Base-by-base conservation (phyloP, 352 stramenopile genomes). In the Plasmopara halstedii region DNA sequence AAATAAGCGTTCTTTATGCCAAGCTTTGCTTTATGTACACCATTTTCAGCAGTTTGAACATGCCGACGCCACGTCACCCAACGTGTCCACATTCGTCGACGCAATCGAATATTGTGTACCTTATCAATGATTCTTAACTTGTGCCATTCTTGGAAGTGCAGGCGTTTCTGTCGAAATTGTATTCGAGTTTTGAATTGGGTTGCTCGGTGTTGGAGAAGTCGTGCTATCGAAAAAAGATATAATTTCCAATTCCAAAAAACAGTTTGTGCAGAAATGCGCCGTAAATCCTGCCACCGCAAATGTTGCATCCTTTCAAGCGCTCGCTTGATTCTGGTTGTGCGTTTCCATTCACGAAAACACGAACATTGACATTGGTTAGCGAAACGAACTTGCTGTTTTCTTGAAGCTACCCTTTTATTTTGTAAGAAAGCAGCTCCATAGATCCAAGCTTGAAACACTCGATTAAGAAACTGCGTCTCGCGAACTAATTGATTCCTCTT, bases 171-270 rank as follows among this genome's bases (percentile, higher is more conserved):
- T 34, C 47, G 46, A 1, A 11, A 21, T 27, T 61, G 32, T 21
- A 51, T 29, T 25, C 21, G 17, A 3, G 17, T 17, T 6, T 25
- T 14, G 19, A 82, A 48, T 3, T 37, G 23, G 10, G 15, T 11
- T 6, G 47, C 43, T 43, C 42, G 52, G 15, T 54, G 49, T 23
- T 49, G 53, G 13, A 52, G 17, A 9, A 67, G 70, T 8, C 77
- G 53, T 4, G 62, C 65, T 13, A 74, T 27, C 1, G 58, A 46
- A 19, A 67, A 41, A 0, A 86, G 41, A 8, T 64, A 73, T 13
- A 85, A 23, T 29, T 70, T 83, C 77, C 77, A 88, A 6, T 43
- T 56, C 44, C 58, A 82, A 33, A 82, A 63, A 4, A 41, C 41
- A 33, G 66, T 6, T 38, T 70, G 51, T 19, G 62, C 52, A 6